Evolutionary conservation across 306 rosid species (phyloP).

Genomic region (Spatholobus suberectus): DNA sequence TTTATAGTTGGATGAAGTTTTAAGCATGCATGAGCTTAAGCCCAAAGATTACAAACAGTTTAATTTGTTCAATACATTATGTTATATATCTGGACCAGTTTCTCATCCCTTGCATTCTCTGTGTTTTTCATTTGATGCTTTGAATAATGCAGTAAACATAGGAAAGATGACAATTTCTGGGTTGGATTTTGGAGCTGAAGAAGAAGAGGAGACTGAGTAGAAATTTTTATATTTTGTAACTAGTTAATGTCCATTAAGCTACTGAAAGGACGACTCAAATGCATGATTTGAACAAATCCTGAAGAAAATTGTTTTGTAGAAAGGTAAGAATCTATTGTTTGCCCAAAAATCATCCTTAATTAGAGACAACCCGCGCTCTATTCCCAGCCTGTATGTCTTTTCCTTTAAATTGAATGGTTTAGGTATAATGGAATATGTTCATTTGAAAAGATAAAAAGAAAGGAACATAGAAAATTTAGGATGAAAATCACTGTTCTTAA

Average conservation of each 20-base stretch:
- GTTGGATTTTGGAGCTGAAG: constrained; percentile 63
- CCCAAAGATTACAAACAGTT: constrained; percentile 6
- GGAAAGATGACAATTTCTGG: constrained; percentile 88
- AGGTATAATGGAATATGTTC: neutral
- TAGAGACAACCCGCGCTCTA: neutral
- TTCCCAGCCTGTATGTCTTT: neutral
- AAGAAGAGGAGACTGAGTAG: constrained; percentile 45
- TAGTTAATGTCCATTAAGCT: constrained; percentile 19
- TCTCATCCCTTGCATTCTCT: neutral
- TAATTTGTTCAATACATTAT: constrained; percentile 1
- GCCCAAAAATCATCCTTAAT: neutral
- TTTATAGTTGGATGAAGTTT: neutral
- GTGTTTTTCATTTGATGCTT: constrained; percentile 17
- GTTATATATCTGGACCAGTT: neutral
- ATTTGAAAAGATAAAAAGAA: neutral
- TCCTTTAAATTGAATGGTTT: constrained; percentile 10
- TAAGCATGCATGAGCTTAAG: constrained; percentile 28
- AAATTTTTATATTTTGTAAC: constrained; percentile 7
- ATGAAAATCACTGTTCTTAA: no score
- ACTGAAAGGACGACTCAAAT: neutral
- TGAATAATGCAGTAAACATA: constrained; percentile 68
- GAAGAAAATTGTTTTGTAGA: constrained; percentile 13
- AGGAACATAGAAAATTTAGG: neutral
- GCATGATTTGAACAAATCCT: constrained; percentile 32
- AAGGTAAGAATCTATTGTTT: neutral